phyloP scores from a whole-genome alignment of 352 stramenopile species.

The Phytopythium mirpurense region DNA sequence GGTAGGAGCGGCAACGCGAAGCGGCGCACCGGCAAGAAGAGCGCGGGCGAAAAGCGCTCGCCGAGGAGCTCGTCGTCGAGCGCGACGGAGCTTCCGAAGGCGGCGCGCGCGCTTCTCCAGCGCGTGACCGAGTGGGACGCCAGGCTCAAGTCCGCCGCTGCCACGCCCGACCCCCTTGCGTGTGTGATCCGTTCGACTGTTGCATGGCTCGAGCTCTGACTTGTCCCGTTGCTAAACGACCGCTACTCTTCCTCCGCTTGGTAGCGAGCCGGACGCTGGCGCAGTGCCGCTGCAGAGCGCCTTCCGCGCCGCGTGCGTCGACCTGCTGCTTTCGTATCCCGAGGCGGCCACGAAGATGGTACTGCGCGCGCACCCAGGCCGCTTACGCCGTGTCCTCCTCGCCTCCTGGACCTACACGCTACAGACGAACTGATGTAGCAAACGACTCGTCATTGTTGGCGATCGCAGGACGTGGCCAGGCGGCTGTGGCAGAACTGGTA shows the following conservation, averaged over 20 bases:
- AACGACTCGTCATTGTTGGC: slow-evolving; percentile 1
- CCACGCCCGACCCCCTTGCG: not conserved
- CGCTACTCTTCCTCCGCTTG: not conserved
- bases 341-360: slow-evolving; percentile 31
- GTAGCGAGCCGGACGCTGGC: slow-evolving; percentile 9
- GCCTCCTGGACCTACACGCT: too few relatives aligned
- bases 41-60: not conserved
- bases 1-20: not conserved
- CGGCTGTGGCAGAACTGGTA: slow-evolving; percentile 69
- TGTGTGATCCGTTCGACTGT: not conserved
- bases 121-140: slow-evolving; percentile 16
- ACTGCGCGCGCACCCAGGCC: not conserved
- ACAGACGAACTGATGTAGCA: too few relatives aligned
- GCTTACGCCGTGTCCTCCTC: too few relatives aligned
- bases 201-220: not conserved
- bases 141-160: slow-evolving; percentile 11
- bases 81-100: not conserved
- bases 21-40: not conserved
- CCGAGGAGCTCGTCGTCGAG: not conserved
- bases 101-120: slow-evolving; percentile 11
- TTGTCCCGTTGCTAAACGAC: not conserved
- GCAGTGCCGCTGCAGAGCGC: slow-evolving; percentile 4
- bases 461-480: slow-evolving; percentile 36
- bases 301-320: slow-evolving; percentile 26
- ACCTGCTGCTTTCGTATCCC: slow-evolving; percentile 31